Evolutionary conservation across 225 moss, liverwort and hornwort genomes (phyloP).

Genomic region (Takakia lepidozioides): DNA sequence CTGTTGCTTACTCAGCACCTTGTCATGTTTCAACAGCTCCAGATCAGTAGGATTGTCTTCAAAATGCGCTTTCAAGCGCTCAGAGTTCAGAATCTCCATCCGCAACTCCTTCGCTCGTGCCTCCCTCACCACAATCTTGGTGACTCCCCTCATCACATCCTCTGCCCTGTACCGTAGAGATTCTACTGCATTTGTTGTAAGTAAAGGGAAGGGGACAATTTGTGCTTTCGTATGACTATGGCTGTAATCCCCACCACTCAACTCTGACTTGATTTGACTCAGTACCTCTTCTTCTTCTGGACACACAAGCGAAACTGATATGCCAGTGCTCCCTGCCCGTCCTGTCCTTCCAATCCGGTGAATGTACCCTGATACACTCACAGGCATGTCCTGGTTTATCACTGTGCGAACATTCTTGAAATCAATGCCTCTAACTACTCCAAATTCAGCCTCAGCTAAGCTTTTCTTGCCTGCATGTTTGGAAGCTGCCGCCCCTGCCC

Average conservation of each 20-base stretch:
- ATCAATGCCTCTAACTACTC: conserved; percentile 92
- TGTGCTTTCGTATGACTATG: conserved; percentile 12
- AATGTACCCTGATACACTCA: conserved; percentile 64
- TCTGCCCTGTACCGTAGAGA: conserved; percentile 87
- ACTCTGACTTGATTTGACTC: conserved; percentile 51
- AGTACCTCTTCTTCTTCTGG: conserved; percentile 57
- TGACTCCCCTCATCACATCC: conserved; percentile 82
- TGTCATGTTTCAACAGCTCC: conserved; percentile 89
- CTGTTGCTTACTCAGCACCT: conserved; percentile 76
- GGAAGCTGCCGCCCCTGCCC: conserved; percentile 3
- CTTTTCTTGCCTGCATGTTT: conserved; percentile 47
- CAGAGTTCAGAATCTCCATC: conserved; percentile 88
- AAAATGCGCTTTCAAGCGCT: conserved; percentile 94
- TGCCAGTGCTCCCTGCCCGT: conserved; percentile 82
- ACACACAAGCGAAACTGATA: conserved; percentile 71
- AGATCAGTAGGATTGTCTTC: conserved; percentile 93
- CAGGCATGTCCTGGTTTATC: conserved; percentile 86
- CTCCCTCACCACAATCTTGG: conserved; percentile 74
- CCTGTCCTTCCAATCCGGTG: conserved; percentile 96
- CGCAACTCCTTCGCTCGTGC: conserved; percentile 96
- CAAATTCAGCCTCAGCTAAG: conserved; percentile 65
- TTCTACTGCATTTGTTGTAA: conserved; percentile 65
- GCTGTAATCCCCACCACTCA: conserved; percentile 32
- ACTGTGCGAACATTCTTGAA: conserved; percentile 96
- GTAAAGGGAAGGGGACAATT: conserved; percentile 59